Evolutionary conservation across 176 grass and related monocot species (phyloP).

Genomic region (Aegilops speltoides): DNA sequence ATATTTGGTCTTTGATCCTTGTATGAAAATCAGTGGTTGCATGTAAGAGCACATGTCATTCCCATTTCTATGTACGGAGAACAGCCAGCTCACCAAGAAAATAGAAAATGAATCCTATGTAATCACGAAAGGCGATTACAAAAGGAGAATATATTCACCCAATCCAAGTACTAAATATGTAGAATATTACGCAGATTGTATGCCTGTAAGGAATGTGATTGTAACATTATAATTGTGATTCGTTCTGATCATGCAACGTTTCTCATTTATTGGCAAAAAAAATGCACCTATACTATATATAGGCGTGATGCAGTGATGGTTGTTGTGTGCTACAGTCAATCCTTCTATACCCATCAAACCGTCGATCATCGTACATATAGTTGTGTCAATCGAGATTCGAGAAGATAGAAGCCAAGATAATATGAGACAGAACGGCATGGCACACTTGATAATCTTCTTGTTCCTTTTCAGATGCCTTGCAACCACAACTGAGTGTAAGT

Average conservation of each 20-base stretch:
- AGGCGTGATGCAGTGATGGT: background rate
- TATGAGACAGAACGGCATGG: background rate
- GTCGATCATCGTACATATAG: background rate
- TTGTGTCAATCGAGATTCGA: background rate
- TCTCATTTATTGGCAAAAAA: background rate
- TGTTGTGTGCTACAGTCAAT: background rate
- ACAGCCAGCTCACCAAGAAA: no score
- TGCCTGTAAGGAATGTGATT: no score
- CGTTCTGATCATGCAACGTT: background rate
- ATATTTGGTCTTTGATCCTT: no score
- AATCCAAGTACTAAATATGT: no score
- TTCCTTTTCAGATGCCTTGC: background rate
- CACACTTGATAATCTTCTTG: background rate
- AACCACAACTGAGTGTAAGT: background rate
- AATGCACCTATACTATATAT: background rate
- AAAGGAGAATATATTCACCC: no score
- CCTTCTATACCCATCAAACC: background rate
- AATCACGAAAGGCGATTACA: no score
- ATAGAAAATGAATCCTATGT: no score
- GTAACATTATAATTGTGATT: no score
- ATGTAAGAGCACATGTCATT: no score
- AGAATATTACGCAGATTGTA: no score
- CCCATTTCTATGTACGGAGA: no score
- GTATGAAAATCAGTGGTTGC: no score
- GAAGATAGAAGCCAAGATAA: background rate